These are phyloP conservation scores for Eucalyptus curtisii DNA, from an alignment of 345 rosid species.

Conservation along the genomic window DNA sequence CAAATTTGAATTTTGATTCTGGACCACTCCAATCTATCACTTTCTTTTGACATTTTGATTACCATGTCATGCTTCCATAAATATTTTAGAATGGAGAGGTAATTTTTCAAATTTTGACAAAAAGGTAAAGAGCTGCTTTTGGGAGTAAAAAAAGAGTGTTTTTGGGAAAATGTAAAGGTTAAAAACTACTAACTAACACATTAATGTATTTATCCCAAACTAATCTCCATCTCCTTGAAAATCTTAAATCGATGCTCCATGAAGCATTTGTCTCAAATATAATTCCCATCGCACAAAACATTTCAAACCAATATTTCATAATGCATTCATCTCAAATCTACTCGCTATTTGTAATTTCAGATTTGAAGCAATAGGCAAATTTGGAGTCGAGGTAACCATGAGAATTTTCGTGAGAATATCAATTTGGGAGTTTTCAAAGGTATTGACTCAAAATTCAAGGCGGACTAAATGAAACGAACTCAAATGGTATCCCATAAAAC, in stretches of 20 bases:
- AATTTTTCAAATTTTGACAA: neutral
- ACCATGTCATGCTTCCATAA: neutral
- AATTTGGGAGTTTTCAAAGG: neutral
- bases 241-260: accelerated
- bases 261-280: neutral
- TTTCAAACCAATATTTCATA: neutral
- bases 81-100: neutral
- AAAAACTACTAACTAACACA: accelerated
- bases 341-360: accelerated
- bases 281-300: accelerated
- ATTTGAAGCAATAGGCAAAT: accelerated
- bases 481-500: accelerated
- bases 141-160: neutral
- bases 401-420: neutral
- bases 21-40: neutral
- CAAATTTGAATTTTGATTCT: neutral
- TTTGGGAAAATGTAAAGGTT: neutral
- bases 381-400: accelerated
- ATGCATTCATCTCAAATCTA: neutral
- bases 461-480: accelerated
- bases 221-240: accelerated
- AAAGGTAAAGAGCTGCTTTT: neutral
- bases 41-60: neutral
- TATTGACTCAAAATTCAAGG: neutral
- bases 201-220: accelerated